A percentile compares a stretch with the other conserved stretches of the same genome.
Conservation (phyloP, 306 rosid species). For the Ormosia semicastrata region DNA sequence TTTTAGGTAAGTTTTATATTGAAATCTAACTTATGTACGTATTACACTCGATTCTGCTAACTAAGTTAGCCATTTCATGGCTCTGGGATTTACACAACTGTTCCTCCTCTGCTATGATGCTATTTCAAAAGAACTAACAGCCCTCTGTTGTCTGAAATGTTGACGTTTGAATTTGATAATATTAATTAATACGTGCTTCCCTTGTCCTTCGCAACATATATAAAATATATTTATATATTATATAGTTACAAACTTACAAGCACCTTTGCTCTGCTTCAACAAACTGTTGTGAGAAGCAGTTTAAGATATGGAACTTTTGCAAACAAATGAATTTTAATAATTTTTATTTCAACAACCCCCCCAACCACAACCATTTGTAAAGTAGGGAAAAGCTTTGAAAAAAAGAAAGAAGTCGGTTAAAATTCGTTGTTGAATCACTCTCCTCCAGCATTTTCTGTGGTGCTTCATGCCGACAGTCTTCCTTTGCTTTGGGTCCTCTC, state of each 20-base stretch:
- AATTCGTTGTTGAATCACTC: conserved; percentile 31
- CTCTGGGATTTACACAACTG: background rate
- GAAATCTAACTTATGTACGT: no score
- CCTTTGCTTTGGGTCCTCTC: conserved; percentile 32
- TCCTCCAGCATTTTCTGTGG: conserved; percentile 39
- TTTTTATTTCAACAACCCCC: conserved; percentile 1
- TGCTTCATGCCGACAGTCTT: conserved; percentile 52
- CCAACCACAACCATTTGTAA: conserved; percentile 17
- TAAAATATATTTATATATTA: no score
- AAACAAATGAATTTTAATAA: conserved; percentile 27
- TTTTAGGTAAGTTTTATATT: no score
- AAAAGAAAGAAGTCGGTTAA: conserved; percentile 20
- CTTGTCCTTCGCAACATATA: background rate
- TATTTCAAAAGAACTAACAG: background rate
- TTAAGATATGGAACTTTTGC: conserved; percentile 19
- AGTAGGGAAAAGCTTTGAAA: conserved; percentile 11
- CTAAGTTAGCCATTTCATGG: background rate
- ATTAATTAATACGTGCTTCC: background rate
- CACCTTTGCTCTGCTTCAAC: conserved; percentile 19
- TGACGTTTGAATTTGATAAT: no score
- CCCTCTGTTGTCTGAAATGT: no score
- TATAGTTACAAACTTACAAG: background rate
- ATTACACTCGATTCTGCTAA: no score
- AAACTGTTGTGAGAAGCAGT: conserved; percentile 23
- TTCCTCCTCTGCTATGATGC: background rate